Base-by-base conservation (phyloP, 495 filamentous ascomycete genomes). In the Neurospora hispaniola region DNA sequence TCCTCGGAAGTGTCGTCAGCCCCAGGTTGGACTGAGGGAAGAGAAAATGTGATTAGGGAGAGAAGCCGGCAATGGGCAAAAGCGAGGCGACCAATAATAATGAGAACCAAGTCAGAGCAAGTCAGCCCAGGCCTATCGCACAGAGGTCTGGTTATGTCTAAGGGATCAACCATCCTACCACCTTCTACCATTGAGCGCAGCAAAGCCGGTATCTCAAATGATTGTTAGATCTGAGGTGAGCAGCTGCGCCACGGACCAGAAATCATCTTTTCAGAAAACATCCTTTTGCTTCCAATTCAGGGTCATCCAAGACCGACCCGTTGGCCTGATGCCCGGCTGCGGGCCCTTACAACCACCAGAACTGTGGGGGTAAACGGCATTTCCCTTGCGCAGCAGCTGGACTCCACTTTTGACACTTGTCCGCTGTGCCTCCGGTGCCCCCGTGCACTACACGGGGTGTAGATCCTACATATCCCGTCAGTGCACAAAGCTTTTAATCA, bases 31-130 rank as follows among this genome's bases (percentile, higher is more conserved):
- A 31, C 35, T 35, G 12, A 66, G 54, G 7, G 54, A 66, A 18
- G 27, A 66, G 3, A 66, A 66, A 35, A 31, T 18, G 27, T 66
- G 54, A 66, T 35, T 35, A 35, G 14, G 54, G 31, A 66, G 23
- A 14, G 7, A 66, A 1, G 12, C 27, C 27, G 14, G 35, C 16
- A 35, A 66, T 35, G 10, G 4, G 54, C 11, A 48, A 76, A 77
- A 77, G 62, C 71, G 62, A 76, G 76, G 76, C 76, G 69, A 62
- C 76, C 76, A 76, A 76, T 74, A 5, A 44, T 31, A 39, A 40
- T 11, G 35, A 59, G 43, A 38, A 39, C 14, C 43, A 71, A 40
- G 48, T 27, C 27, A 5, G 14, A 68, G 42, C 40, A 41, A 70
- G 59, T 69, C 70, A 71, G 70, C 74, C 74, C 46, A 20, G 38